These are phyloP conservation scores for Trichophyton mentagrophytes DNA, from an alignment of 2,329 filamentous ascomycete genomes.

Conservation along the genomic window DNA sequence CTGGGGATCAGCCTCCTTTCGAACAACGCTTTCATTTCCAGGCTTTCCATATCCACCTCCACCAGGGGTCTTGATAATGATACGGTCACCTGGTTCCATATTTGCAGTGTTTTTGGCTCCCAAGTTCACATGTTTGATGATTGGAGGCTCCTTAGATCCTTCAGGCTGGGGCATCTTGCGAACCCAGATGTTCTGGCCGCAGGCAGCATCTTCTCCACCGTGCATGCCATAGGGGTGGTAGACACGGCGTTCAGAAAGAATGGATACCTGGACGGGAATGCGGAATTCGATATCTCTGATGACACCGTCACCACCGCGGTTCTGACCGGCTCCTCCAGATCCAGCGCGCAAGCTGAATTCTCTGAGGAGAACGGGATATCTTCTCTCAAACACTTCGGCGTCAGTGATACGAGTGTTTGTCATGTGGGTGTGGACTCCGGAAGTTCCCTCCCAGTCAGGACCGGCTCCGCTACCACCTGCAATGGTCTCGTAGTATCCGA, in stretches of 20 bases:
- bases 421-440: conserved; percentile 72
- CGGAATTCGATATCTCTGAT: conserved; percentile 71
- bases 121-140: conserved; percentile 19
- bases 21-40: conserved; percentile 39
- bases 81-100: conserved; percentile 27
- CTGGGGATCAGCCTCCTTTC: conserved; percentile 44
- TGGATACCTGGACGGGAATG: conserved; percentile 62
- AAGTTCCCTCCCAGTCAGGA: conserved; percentile 57
- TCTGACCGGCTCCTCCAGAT: conserved; percentile 52
- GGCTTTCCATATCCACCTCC: conserved; percentile 34
- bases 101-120: conserved; percentile 23
- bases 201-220: conserved; percentile 63
- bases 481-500: conserved; percentile 76
- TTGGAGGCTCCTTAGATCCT: conserved; percentile 16
- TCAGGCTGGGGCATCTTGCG: conserved; percentile 46
- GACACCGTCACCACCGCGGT: conserved; percentile 63
- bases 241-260: conserved; percentile 60
- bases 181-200: conserved; percentile 76
- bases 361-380: conserved; percentile 61
- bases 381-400: conserved; percentile 62
- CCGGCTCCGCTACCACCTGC: conserved; percentile 65
- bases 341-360: conserved; percentile 54
- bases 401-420: conserved; percentile 79
- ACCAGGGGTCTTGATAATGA: conserved; percentile 28
- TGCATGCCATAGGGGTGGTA: conserved; percentile 65